Base-by-base conservation (phyloP, 164 flowering plant species). In the Magnolia kwangsiensis region DNA sequence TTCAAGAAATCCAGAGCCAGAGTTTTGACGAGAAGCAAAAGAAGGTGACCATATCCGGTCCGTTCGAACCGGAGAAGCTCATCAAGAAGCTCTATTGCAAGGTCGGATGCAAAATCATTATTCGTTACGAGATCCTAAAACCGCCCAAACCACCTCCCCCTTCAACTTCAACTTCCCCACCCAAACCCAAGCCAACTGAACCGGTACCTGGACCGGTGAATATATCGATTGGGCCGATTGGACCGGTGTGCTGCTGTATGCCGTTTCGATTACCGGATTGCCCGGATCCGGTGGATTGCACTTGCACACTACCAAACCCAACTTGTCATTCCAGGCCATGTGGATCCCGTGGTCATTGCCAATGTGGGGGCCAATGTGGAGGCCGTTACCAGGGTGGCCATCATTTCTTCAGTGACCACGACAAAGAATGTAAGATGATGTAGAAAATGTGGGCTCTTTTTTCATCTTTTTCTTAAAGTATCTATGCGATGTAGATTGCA, bases 41-140 rank as follows among this genome's bases (percentile, higher is more conserved):
- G 51, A 77, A 67, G 71, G 72, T 77, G 55, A 72, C 64, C 59
- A 66, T 77, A 13, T 72, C 79, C 14, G 79, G 79, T 4, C 74
- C 66, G 16, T 77, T 77, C 75, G 72, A 77, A 37, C 79, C 79
- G 2, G 75, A 77, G 4, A 51, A 51, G 71, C 69, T 77, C 64
- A 51, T 29, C n/a, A 66, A 72, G 65, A 64, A 66, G 64, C 50
- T 77, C 18, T 67, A 74, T 55, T 72, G 79, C 75, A 77, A 55
- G 51, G 79, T 71, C 58, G 61, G 61, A 16, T 74, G 79, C 1
- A 51, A 72, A n/a, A 63, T 6, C 71, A 72, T 77, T 72, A 72
- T 51, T 55, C 66, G 19, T n/a, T 16, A 55, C 18, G 61, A 55
- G 61, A 55, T 55, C 11, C 77, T 72, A 16, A 69, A 75, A 45